Evolutionary conservation across 2,329 filamentous ascomycete species (phyloP), one percentile per base, ranked within the genome.

Genomic region (Sclerotinia subarctica): DNA sequence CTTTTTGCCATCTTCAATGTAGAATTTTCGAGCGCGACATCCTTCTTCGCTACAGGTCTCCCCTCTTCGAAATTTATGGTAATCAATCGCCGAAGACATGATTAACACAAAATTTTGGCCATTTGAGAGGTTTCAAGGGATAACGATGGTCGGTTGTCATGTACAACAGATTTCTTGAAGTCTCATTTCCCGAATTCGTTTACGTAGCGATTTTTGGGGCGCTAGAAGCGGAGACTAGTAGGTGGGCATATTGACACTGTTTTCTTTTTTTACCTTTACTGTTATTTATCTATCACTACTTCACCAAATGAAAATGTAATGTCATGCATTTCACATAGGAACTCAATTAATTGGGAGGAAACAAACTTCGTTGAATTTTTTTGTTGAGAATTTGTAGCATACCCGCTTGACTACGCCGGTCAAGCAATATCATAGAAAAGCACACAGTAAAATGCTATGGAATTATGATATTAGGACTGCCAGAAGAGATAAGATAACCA

Each of bases 1-100:
- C 75, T 84, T 86, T 72, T 85, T 86, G 3, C 88, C 88, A 75
- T 88, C 86, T 69, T 87, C 84, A 38, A 86, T 81, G 72, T 86
- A 84, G 72, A 86, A 87, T 69, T 82, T 82, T 49, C 78, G 81
- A 60, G 88, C 86, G 66, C 86, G 85, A 75, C 88, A 91, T 73
- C 86, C 85, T 70, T 86, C 84, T 70, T 85, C 80, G 60, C 83
- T 84, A 73, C 85, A 88, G 62, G 76, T 76, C 69, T 82, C 81
- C 70, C 80, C 81, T 66, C 78, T 80, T 66, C 77, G 76, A 73
- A 82, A 82, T 66, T 71, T 71, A 32, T 75, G 72, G 56, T 77
- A 78, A 42, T 78, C 76, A 44, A 78, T 72, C 42, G 72, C 67
- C 29, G 72, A 72, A 38, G 74, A 75, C 76, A 77, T 78, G 21